Conservation (phyloP, 345 rosid species). For the Firmiana major region DNA sequence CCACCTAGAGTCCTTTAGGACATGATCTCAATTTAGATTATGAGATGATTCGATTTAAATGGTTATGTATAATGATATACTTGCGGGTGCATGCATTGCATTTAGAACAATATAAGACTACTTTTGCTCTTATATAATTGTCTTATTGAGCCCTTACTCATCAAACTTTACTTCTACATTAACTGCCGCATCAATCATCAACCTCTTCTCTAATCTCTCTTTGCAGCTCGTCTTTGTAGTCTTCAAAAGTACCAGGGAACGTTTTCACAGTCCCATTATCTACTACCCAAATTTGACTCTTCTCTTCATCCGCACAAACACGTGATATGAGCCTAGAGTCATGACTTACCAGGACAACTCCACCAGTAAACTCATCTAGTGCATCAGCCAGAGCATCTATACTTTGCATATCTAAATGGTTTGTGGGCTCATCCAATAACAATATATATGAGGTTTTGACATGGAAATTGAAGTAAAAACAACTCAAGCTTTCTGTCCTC, state of each 20-base stretch:
- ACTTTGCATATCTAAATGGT: constrained; percentile 96
- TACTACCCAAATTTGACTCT: constrained; percentile 87
- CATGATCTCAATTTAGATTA: too few relatives aligned
- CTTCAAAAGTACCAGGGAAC: constrained; percentile 69
- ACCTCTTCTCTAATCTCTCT: constrained; percentile 75
- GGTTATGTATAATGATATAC: too few relatives aligned
- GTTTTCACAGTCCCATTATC: constrained; percentile 67
- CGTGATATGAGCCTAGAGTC: constrained; percentile 88
- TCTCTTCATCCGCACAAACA: constrained; percentile 86
- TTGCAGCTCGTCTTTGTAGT: constrained; percentile 80
- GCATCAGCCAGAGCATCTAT: constrained; percentile 95
- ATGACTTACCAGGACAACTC: constrained; percentile 90
- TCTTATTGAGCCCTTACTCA: too few relatives aligned
- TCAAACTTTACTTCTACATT: too few relatives aligned
- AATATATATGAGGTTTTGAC: constrained; percentile 89
- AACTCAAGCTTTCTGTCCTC: constrained; percentile 90
- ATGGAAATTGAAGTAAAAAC: constrained; percentile 92
- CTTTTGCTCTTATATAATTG: too few relatives aligned
- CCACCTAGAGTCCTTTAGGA: too few relatives aligned
- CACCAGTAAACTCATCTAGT: constrained; percentile 83
- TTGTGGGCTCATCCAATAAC: constrained; percentile 89
- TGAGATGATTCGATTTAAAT: too few relatives aligned
- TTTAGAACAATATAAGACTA: too few relatives aligned
- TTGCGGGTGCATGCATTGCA: too few relatives aligned
- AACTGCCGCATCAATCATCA: constrained; percentile 43